Percentiles rank a stretch among this genome's conserved stretches.
These are phyloP conservation scores for Rickenella mellea DNA, from an alignment of 768 basidiomycete genomes.

Conservation along the genomic window DNA sequence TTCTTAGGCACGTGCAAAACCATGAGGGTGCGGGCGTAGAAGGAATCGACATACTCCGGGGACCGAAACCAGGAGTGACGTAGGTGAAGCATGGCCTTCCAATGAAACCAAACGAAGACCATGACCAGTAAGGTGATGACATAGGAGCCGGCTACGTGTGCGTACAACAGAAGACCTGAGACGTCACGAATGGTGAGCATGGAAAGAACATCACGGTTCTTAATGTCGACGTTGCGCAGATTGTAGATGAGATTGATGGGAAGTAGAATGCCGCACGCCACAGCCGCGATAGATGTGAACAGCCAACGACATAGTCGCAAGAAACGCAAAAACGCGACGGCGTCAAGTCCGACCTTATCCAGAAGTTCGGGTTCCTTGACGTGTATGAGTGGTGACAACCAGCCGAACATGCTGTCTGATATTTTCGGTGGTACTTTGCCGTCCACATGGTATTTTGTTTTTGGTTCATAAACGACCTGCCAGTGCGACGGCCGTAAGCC, in stretches of 20 bases:
- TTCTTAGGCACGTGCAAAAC: constrained; percentile 73
- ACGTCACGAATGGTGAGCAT: constrained; percentile 87
- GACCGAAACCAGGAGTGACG: constrained; percentile 85
- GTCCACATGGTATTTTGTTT: constrained; percentile 82
- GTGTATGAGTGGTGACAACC: constrained; percentile 79
- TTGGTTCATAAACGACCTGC: constrained; percentile 86
- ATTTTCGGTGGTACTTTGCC: constrained; percentile 73
- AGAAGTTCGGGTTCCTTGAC: constrained; percentile 85
- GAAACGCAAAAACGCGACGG: constrained; percentile 87
- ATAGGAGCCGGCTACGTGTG: constrained; percentile 79
- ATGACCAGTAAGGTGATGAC: constrained; percentile 68
- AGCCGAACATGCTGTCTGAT: constrained; percentile 75
- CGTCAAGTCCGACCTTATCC: constrained; percentile 85
- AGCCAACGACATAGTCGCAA: constrained; percentile 73
- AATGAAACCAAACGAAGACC: constrained; percentile 62
- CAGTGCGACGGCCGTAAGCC: background rate
- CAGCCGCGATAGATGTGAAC: constrained; percentile 52
- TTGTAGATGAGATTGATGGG: constrained; percentile 87
- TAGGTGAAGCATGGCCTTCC: constrained; percentile 69
- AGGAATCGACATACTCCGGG: constrained; percentile 78
- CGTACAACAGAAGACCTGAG: constrained; percentile 60
- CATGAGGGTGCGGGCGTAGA: constrained; percentile 90
- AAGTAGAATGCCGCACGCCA: constrained; percentile 66
- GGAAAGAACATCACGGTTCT: constrained; percentile 52
- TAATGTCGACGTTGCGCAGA: constrained; percentile 45